Evolutionary conservation across 257 asterid genomes (phyloP).

Genomic region (Penstemon davidsonii): DNA sequence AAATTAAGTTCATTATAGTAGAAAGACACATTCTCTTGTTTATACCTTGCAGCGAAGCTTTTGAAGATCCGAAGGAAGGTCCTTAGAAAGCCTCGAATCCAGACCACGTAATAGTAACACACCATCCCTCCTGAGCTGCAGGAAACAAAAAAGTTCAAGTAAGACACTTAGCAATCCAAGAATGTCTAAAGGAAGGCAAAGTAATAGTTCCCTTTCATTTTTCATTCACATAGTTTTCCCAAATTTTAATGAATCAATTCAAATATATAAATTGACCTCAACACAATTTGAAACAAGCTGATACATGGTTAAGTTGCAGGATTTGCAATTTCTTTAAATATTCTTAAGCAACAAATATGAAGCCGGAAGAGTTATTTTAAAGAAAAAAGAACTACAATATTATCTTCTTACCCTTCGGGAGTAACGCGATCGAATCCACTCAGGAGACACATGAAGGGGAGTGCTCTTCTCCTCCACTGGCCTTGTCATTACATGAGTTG

Average conservation of each 20-base stretch:
- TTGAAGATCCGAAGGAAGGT: constrained; percentile 95
- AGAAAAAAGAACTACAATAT: neutral
- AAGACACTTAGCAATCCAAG: constrained; percentile 10
- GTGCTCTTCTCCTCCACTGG: constrained; percentile 81
- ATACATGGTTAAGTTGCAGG: too few species aligned
- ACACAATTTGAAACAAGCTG: too few species aligned
- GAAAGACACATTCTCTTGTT: neutral
- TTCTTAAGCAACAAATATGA: neutral
- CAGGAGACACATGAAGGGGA: constrained; percentile 69
- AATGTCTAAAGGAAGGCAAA: neutral
- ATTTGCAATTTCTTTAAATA: too few species aligned
- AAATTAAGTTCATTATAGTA: too few species aligned
- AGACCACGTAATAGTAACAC: constrained; percentile 78
- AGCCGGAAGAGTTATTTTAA: neutral
- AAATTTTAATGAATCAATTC: neutral
- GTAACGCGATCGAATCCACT: constrained; percentile 83
- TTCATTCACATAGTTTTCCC: neutral
- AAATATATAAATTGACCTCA: neutral
- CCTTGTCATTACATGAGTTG: constrained; percentile 84
- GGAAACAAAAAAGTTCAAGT: constrained; percentile 19
- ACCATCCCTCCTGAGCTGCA: constrained; percentile 91
- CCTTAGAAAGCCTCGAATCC: constrained; percentile 93
- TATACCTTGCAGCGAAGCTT: constrained; percentile 98
- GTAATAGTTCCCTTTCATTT: constrained; percentile 24
- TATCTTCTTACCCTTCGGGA: constrained; percentile 45